Evolutionary conservation across 2,329 filamentous ascomycete species (phyloP), one percentile per base, ranked within the genome.

Genomic region (Fusarium oligoseptatum): DNA sequence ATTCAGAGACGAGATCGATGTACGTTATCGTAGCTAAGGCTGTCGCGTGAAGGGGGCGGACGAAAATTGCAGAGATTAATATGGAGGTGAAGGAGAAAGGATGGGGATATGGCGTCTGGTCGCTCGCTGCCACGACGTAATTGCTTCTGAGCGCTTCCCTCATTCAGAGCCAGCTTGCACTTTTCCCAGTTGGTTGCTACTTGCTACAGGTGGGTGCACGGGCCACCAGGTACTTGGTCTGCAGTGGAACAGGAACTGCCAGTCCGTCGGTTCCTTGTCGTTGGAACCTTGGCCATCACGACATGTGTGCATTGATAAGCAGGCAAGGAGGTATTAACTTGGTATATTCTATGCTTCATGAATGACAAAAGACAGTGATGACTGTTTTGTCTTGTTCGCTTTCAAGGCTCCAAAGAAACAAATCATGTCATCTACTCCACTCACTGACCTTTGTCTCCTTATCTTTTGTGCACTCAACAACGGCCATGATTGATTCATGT

Each of bases 131-230:
- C 61, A 76, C 70, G 73, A 75, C 73, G 73, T 75, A 75, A 75
- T 75, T 75, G 73, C 73, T 76, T 74, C 70, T 66, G 64, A 52
- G 24, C 24, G 48, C 48, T 45, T 29, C 34, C 15, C n/a, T 57
- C 52, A 20, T 32, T 24, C 52, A n/a, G 39, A 27, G 24, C 63
- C 65, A 67, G 37, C 39, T 58, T 73, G 48, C 72, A 62, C 70
- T 67, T 67, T 75, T 75, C 72, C 72, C 71, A 73, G 70, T 64
- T 65, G 34, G 41, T 45, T 45, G 70, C 64, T 45, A 67, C 64
- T 71, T 73, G 67, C 64, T 75, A 63, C 65, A 73, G 36, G 32
- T 55, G 41, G 32, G 66, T 6, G 70, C 73, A 75, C 73, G 73
- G 75, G 57, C 73, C 73, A 74, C 20, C 24, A 65, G 56, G 72